These are phyloP conservation scores for Fusarium torreyae DNA, from an alignment of 2,329 filamentous ascomycete genomes.

Conservation along the genomic window DNA sequence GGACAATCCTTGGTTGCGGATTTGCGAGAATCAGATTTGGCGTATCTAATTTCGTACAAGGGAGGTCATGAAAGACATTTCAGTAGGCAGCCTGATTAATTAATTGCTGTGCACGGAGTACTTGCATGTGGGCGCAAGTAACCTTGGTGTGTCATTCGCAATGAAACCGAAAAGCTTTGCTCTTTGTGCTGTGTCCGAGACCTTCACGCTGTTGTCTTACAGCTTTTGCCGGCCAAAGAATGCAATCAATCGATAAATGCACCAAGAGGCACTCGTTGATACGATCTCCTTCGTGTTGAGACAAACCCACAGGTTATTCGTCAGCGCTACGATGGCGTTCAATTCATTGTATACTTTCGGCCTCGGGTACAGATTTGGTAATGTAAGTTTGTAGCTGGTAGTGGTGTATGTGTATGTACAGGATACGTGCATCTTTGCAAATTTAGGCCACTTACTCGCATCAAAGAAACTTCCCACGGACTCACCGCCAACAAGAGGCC, in stretches of 20 bases:
- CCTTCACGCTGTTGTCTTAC: constrained; percentile 17
- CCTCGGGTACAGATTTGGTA: constrained; percentile 21
- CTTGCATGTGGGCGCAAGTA: constrained; percentile 21
- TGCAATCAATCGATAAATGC: constrained; percentile 12
- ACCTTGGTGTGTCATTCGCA: constrained; percentile 17
- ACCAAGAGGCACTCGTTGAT: constrained; percentile 7
- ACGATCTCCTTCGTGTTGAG: neutral
- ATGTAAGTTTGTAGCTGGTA: constrained; percentile 7
- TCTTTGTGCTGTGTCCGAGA: constrained; percentile 23
- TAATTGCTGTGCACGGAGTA: constrained; percentile 25
- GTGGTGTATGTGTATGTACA: neutral
- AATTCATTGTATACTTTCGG: constrained; percentile 22
- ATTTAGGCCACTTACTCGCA: constrained; percentile 27
- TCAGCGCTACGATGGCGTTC: constrained; percentile 27
- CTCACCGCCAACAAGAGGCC: constrained; percentile 28
- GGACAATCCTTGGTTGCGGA: constrained; percentile 29
- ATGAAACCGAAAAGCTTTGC: constrained; percentile 12
- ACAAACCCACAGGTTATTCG: constrained; percentile 6
- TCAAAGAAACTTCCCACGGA: constrained; percentile 23
- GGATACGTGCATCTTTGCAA: constrained; percentile 1
- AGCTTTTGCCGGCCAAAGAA: constrained; percentile 15
- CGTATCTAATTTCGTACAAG: constrained; percentile 29
- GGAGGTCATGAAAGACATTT: constrained; percentile 37
- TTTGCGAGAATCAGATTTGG: constrained; percentile 23
- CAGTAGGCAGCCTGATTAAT: constrained; percentile 32